Percentiles rank a stretch among this genome's conserved stretches.
These are phyloP conservation scores for Colletotrichum trifolii DNA, from an alignment of 2,329 filamentous ascomycete species.

Conservation along the genomic window DNA sequence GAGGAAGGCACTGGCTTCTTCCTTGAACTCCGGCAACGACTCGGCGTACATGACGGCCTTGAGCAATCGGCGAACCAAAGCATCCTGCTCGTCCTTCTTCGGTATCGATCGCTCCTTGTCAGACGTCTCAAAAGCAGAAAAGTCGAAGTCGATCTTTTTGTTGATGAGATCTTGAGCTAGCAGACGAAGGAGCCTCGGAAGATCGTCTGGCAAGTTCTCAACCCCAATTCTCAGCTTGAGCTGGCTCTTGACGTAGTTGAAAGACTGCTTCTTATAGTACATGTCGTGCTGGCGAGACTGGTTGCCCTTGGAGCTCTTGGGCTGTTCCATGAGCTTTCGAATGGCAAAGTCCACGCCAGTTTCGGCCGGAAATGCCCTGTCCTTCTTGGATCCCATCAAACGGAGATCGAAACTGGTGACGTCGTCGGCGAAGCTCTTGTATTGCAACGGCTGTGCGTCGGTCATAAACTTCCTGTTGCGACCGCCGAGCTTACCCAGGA, in stretches of 20 bases:
- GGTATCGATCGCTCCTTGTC: constrained; percentile 85
- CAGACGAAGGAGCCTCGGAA: constrained; percentile 84
- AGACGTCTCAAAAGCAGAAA: constrained; percentile 77
- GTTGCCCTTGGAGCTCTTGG: constrained; percentile 68
- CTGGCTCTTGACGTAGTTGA: constrained; percentile 87
- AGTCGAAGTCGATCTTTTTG: constrained; percentile 76
- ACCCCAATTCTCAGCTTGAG: constrained; percentile 90
- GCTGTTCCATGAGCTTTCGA: constrained; percentile 83
- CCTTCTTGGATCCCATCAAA: constrained; percentile 88
- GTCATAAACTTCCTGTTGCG: constrained; percentile 96
- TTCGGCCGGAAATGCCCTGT: constrained; percentile 86
- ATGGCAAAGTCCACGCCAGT: constrained; percentile 91
- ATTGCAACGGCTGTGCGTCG: constrained; percentile 84
- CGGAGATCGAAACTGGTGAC: constrained; percentile 87
- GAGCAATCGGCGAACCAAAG: constrained; percentile 83
- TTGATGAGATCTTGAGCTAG: constrained; percentile 87
- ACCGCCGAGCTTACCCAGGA: constrained; percentile 94
- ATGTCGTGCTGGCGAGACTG: constrained; percentile 74
- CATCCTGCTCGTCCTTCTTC: constrained; percentile 88
- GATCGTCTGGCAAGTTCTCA: constrained; percentile 89
- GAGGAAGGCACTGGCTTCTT: constrained; percentile 80
- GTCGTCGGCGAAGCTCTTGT: constrained; percentile 88
- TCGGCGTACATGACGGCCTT: constrained; percentile 90
- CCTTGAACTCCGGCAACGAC: constrained; percentile 82
- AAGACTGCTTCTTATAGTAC: constrained; percentile 93